phyloP scores from a whole-genome alignment of 495 filamentous ascomycete genomes.

The Neurospora sp. region DNA sequence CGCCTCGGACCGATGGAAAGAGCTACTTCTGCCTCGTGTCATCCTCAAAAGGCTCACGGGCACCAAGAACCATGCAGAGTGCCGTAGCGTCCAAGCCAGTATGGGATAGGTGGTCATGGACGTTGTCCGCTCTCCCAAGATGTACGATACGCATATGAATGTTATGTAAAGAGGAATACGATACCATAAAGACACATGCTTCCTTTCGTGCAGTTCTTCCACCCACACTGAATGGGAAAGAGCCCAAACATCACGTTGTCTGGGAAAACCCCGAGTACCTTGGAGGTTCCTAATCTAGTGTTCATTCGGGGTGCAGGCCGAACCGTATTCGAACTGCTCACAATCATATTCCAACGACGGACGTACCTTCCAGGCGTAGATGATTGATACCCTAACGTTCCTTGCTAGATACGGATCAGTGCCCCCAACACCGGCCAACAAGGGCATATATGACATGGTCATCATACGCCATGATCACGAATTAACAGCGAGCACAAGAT shows the following conservation, averaged over 20 bases:
- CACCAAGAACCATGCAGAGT: no score
- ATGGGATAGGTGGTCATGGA: no score
- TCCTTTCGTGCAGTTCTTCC: no score
- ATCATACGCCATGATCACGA: neutral
- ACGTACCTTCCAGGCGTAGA: neutral
- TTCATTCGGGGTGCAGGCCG: neutral
- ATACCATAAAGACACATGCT: neutral
- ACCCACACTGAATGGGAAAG: no score
- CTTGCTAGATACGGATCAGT: neutral
- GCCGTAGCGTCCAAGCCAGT: no score
- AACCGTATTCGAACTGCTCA: neutral
- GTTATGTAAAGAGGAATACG: neutral
- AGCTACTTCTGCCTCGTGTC: no score
- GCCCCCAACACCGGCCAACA: neutral
- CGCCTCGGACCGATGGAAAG: no score
- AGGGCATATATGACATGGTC: neutral
- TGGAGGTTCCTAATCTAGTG: neutral
- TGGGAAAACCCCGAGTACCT: neutral
- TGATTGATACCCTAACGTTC: neutral
- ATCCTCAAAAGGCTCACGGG: no score
- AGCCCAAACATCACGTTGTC: no score
- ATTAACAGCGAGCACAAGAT: neutral
- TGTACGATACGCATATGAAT: neutral
- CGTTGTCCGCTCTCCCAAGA: no score
- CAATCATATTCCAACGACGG: neutral